Percentiles rank a stretch among this genome's conserved stretches.
These are phyloP conservation scores for Penicillium sp. DNA, from an alignment of 2,329 filamentous ascomycete species.

Conservation along the genomic window DNA sequence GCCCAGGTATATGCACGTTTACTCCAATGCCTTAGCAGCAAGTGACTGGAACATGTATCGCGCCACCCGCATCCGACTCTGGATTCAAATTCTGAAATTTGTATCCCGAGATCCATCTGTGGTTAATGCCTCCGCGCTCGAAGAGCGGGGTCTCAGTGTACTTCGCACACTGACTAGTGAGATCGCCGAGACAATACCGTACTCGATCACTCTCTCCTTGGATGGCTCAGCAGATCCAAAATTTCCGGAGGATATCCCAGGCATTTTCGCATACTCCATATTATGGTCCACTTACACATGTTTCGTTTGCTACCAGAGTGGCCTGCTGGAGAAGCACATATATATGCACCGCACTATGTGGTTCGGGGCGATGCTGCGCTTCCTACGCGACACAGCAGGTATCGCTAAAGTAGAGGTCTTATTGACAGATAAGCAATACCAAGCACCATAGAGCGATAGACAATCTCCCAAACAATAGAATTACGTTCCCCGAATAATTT, in stretches of 20 bases:
- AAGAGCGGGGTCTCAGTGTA: neutral
- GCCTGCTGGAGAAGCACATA: neutral
- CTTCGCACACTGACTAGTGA: neutral
- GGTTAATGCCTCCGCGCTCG: neutral
- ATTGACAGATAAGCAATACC: neutral
- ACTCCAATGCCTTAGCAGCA: neutral
- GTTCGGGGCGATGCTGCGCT: slow-evolving; percentile 6
- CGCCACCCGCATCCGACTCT: slow-evolving; percentile 7
- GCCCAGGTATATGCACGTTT: slow-evolving; percentile 1
- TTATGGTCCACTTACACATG: slow-evolving; percentile 6
- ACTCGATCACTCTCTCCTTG: slow-evolving; percentile 1
- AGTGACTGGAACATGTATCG: slow-evolving; percentile 13
- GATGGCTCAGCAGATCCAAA: slow-evolving; percentile 2
- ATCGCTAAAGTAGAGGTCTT: slow-evolving; percentile 8
- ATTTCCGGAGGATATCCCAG: slow-evolving; percentile 1
- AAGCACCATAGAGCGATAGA: neutral
- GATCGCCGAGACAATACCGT: slow-evolving; percentile 7
- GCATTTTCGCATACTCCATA: slow-evolving; percentile 5
- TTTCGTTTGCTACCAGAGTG: slow-evolving; percentile 1
- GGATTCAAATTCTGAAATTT: slow-evolving; percentile 4
- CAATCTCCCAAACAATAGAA: neutral
- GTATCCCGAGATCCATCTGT: neutral
- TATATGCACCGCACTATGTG: neutral
- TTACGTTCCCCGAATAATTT: neutral
- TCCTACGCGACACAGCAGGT: slow-evolving; percentile 10